phyloP scores from a whole-genome alignment of 352 stramenopile genomes.

The Detonula confervacea region DNA sequence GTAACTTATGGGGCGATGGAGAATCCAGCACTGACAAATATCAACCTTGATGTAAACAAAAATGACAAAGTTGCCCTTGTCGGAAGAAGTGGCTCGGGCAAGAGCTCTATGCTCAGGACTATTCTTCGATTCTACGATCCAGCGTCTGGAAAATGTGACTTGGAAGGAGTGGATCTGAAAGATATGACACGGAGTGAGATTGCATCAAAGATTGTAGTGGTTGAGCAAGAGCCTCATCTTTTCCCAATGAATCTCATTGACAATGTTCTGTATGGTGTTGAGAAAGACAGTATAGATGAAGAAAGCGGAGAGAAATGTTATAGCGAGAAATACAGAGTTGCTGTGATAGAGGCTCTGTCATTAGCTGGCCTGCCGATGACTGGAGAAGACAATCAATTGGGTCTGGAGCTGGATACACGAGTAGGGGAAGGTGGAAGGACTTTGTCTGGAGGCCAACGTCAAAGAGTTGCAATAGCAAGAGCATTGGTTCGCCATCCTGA shows the following conservation, averaged over 20 bases:
- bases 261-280: constrained; percentile 82
- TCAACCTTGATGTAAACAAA: constrained; percentile 70
- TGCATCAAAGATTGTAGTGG: constrained; percentile 71
- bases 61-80: constrained; percentile 81
- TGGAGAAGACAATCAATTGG: constrained; percentile 72
- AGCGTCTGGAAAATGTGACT: constrained; percentile 55
- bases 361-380: constrained; percentile 69
- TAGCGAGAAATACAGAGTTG: constrained; percentile 61
- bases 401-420: constrained; percentile 80
- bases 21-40: constrained; percentile 57
- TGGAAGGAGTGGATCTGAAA: constrained; percentile 70
- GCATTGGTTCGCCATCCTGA: constrained; percentile 90
- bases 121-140: constrained; percentile 84
- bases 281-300: constrained; percentile 74
- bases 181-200: constrained; percentile 71
- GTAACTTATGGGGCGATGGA: constrained; percentile 78
- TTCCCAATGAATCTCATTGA: constrained; percentile 82
- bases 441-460: constrained; percentile 91
- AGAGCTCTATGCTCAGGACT: constrained; percentile 71
- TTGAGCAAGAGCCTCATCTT: constrained; percentile 81
- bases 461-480: constrained; percentile 89
- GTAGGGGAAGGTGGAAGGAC: constrained; percentile 84
- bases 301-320: constrained; percentile 70
- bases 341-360: constrained; percentile 60
- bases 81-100: constrained; percentile 74